phyloP scores from a whole-genome alignment of 2,329 filamentous ascomycete genomes.

The Talaromyces sp. region DNA sequence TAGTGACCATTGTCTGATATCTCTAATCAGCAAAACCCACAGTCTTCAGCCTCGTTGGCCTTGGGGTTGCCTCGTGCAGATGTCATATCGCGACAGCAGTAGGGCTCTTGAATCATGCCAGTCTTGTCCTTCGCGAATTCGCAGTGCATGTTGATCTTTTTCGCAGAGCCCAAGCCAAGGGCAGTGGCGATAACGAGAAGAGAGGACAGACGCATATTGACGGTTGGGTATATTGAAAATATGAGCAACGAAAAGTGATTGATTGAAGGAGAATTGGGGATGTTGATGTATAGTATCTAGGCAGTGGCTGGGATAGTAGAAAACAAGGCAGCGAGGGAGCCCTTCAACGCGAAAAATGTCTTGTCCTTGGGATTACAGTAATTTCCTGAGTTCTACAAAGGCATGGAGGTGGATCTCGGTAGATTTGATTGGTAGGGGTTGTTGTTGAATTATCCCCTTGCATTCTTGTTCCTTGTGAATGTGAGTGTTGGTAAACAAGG shows the following conservation, averaged over 20 bases:
- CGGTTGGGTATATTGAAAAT: not conserved
- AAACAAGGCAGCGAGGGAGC: constrained; percentile 14
- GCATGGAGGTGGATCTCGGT: constrained; percentile 10
- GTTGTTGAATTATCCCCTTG: constrained; percentile 22
- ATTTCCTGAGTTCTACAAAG: constrained; percentile 4
- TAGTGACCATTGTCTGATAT: too few species aligned
- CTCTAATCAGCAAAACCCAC: constrained; percentile 28
- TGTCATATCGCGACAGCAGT: constrained; percentile 31
- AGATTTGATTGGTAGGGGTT: constrained; percentile 14
- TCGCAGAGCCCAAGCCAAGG: constrained; percentile 22
- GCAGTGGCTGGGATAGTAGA: not conserved
- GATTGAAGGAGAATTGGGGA: not conserved
- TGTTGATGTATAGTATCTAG: not conserved
- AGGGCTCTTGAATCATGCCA: constrained; percentile 31
- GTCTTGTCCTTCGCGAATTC: constrained; percentile 29
- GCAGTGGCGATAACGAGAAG: constrained; percentile 15
- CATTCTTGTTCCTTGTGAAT: constrained; percentile 25
- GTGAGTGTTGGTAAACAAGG: constrained; percentile 21
- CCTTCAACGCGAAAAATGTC: constrained; percentile 6
- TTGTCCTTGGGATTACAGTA: constrained; percentile 14
- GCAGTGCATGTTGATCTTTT: constrained; percentile 31
- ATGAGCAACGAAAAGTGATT: not conserved
- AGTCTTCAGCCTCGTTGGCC: constrained; percentile 26
- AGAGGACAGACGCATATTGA: constrained; percentile 25
- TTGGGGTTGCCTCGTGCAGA: constrained; percentile 21